Conservation (phyloP, 2,329 filamentous ascomycete genomes). For the Cladosporium halotolerans region DNA sequence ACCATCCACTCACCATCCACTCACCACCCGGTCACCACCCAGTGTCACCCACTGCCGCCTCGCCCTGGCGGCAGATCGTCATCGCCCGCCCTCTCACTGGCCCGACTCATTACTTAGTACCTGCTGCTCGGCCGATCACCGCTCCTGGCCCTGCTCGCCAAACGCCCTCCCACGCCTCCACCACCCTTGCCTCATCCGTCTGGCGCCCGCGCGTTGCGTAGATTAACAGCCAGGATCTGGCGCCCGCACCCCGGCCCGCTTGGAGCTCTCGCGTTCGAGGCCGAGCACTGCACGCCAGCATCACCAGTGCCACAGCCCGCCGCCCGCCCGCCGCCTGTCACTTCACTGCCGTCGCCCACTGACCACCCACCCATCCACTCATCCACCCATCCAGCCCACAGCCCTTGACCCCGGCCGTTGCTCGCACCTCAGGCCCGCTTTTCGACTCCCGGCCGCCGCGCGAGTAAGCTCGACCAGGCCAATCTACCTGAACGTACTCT, state of each 20-base stretch:
- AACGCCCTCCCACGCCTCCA: neutral
- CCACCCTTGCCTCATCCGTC: constrained; percentile 8
- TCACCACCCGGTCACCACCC: too few species aligned
- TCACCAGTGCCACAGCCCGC: constrained; percentile 13
- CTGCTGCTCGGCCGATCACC: constrained; percentile 11
- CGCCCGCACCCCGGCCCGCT: constrained; percentile 19
- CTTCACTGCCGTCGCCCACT: constrained; percentile 17
- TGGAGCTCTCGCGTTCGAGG: constrained; percentile 20
- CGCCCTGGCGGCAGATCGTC: neutral
- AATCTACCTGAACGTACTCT: constrained; percentile 9
- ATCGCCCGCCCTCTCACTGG: neutral
- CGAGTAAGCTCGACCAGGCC: constrained; percentile 10
- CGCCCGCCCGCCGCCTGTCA: constrained; percentile 19
- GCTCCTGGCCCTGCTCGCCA: constrained; percentile 9
- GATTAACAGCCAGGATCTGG: constrained; percentile 27
- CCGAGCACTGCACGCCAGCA: constrained; percentile 14
- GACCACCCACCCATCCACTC: constrained; percentile 2
- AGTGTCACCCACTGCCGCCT: too few species aligned
- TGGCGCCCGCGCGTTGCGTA: constrained; percentile 13
- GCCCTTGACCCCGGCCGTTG: constrained; percentile 11
- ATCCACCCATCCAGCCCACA: neutral
- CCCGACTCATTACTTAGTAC: neutral
- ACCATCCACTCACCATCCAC: too few species aligned
- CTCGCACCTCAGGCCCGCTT: constrained; percentile 5
- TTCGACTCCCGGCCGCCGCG: constrained; percentile 7